A percentile compares a stretch with the other conserved stretches of the same genome.
phyloP scores from a whole-genome alignment of 1,284 basidiomycete genomes.

The Meira miltonrushii region DNA sequence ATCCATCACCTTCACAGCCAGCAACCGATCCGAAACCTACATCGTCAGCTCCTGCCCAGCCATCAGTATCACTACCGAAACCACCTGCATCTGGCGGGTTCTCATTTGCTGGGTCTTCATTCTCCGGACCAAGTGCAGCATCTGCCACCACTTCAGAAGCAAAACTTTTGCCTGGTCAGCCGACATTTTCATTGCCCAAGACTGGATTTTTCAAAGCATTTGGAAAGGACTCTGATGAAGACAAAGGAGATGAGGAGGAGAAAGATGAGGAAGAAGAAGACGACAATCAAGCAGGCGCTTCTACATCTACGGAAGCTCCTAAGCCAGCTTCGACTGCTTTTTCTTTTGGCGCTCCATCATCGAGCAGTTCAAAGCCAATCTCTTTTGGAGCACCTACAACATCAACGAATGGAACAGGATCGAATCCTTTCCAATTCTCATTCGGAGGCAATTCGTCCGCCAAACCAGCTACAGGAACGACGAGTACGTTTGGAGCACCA shows the following conservation, averaged over 20 bases:
- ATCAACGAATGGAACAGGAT: too few relatives aligned
- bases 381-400: background rate
- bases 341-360: background rate
- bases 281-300: slow-evolving; percentile 10
- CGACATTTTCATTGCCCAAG: background rate
- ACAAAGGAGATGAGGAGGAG: slow-evolving; percentile 27
- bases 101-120: slow-evolving; percentile 6
- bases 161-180: slow-evolving; percentile 7
- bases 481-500: background rate
- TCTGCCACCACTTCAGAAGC: background rate
- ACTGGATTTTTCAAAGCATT: slow-evolving; percentile 3
- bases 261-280: slow-evolving; percentile 19
- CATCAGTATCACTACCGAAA: slow-evolving; percentile 5
- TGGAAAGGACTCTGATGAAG: slow-evolving; percentile 22
- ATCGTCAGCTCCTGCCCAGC: background rate
- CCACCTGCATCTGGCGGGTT: slow-evolving; percentile 1
- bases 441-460: background rate
- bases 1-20: background rate
- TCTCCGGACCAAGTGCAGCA: background rate
- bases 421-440: background rate
- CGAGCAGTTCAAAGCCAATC: background rate
- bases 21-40: background rate
- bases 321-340: background rate
- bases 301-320: background rate
- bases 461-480: background rate